phyloP scores from a whole-genome alignment of 495 filamentous ascomycete genomes.

The Aspergillus affinis region DNA sequence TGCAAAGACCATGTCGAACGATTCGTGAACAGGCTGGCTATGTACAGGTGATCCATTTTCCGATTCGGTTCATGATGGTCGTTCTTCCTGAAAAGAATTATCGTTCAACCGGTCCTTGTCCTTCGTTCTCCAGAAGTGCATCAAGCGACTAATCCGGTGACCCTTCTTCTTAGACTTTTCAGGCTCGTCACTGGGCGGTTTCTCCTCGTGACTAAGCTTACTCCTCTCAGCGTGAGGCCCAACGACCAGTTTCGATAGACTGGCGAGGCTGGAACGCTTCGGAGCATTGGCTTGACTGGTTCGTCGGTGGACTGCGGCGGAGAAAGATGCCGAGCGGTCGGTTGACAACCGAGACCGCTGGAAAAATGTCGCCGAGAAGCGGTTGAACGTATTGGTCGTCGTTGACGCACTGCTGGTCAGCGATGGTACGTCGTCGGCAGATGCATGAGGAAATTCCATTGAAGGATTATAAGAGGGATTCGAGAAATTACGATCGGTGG shows the following conservation, averaged over 20 bases:
- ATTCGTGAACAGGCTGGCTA: conserved; percentile 26
- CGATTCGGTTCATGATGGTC: conserved; percentile 23
- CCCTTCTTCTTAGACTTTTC: conserved; percentile 70
- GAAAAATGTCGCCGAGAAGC: conserved; percentile 48
- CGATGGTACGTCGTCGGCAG: conserved; percentile 84
- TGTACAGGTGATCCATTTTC: conserved; percentile 26
- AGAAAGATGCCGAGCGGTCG: conserved; percentile 69
- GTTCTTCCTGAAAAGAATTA: conserved; percentile 24
- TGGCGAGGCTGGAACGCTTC: conserved; percentile 81
- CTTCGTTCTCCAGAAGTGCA: conserved; percentile 79
- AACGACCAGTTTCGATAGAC: conserved; percentile 78
- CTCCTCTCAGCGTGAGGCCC: conserved; percentile 75
- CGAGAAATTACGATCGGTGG: conserved; percentile 43
- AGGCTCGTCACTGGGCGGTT: conserved; percentile 51
- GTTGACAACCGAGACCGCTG: conserved; percentile 46
- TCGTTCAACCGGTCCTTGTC: conserved; percentile 42
- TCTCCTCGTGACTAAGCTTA: conserved; percentile 75
- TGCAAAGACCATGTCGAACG: conserved; percentile 24
- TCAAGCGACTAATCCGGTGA: conserved; percentile 73
- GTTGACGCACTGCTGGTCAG: conserved; percentile 85
- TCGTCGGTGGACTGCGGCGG: conserved; percentile 62
- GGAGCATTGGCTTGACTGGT: conserved; percentile 40
- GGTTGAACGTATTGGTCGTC: conserved; percentile 62
- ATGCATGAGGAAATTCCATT: conserved; percentile 63
- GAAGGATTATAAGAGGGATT: conserved; percentile 57